phyloP scores from a whole-genome alignment of 441 rosid genomes.

The Jatropha podagrica region DNA sequence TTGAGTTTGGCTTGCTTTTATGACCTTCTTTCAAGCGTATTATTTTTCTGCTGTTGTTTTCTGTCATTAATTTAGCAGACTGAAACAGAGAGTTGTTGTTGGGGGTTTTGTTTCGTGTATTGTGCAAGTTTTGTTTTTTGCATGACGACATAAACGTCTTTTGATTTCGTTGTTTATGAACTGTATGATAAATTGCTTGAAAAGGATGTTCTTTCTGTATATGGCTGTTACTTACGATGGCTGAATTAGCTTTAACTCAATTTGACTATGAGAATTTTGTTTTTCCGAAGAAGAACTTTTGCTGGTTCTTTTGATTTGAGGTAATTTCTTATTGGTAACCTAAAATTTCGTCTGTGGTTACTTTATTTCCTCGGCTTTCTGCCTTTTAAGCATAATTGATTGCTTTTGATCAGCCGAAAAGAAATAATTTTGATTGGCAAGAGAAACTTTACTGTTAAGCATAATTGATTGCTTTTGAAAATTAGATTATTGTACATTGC shows the following conservation, averaged over 20 bases:
- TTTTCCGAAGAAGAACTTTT: background rate
- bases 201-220: background rate
- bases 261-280: slow-evolving; percentile 13
- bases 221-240: slow-evolving; percentile 9
- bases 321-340: background rate
- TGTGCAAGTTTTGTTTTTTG: background rate
- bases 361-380: slow-evolving; percentile 6
- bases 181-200: slow-evolving; percentile 21
- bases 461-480: background rate
- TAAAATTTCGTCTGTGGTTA: background rate
- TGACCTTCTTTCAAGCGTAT: background rate
- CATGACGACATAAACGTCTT: slow-evolving; percentile 1
- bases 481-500: background rate
- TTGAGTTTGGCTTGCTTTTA: background rate
- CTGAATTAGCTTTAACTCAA: slow-evolving; percentile 12
- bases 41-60: background rate
- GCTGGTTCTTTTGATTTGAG: slow-evolving; percentile 14
- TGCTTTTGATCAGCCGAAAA: background rate
- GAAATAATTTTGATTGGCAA: background rate
- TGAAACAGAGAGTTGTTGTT: background rate
- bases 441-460: background rate
- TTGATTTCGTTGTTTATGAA: slow-evolving; percentile 10
- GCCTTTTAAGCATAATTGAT: background rate
- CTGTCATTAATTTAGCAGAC: background rate
- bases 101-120: background rate